Percentiles rank a stretch among this genome's conserved stretches.
Conservation (phyloP, 2,329 filamentous ascomycete genomes). For the Tolypocladium cylindrosporum region DNA sequence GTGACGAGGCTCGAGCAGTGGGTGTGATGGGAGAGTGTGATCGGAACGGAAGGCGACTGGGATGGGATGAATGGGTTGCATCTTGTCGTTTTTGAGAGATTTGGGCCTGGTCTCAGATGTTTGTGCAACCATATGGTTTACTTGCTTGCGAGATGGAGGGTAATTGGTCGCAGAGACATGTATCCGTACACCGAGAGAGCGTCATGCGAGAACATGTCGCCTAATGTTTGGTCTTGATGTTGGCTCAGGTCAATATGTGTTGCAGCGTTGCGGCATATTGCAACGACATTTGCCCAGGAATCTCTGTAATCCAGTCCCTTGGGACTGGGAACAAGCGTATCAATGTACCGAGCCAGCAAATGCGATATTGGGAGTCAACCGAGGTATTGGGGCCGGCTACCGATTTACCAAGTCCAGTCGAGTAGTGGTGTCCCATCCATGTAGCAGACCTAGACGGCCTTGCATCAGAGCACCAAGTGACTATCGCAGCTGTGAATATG, state of each 20-base stretch:
- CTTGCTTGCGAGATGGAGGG: not conserved
- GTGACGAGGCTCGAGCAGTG: constrained; percentile 15
- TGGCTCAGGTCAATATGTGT: not conserved
- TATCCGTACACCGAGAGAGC: not conserved
- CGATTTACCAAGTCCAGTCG: no score
- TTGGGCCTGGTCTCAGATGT: not conserved
- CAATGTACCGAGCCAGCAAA: not conserved
- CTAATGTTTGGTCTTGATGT: not conserved
- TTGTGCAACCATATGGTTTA: not conserved
- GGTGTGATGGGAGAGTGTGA: constrained; percentile 3
- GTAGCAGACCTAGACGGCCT: no score
- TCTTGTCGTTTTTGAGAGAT: not conserved
- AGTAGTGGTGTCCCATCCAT: no score
- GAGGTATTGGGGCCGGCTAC: not conserved
- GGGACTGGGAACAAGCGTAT: not conserved
- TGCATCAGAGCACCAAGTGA: no score
- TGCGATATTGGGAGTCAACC: not conserved
- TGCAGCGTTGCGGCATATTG: not conserved
- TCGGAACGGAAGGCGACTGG: not conserved
- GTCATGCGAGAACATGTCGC: not conserved
- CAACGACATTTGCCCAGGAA: not conserved
- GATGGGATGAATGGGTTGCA: not conserved
- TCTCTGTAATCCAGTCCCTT: not conserved
- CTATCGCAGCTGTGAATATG: no score
- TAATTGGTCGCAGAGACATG: not conserved